phyloP scores from a whole-genome alignment of 495 filamentous ascomycete species.

The Tuber aestivum region DNA sequence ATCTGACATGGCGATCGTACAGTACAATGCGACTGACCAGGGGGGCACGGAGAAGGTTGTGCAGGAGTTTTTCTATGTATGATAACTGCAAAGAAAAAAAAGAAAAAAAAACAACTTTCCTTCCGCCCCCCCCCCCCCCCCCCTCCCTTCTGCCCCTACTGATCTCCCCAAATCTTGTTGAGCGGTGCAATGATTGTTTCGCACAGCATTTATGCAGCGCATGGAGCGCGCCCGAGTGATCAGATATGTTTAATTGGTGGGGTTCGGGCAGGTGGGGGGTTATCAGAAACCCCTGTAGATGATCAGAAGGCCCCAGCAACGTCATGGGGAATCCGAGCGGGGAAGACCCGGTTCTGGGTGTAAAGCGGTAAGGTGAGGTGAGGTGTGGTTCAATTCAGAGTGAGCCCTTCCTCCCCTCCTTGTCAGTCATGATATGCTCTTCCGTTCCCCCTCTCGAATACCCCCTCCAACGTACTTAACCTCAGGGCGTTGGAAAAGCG shows the following conservation, averaged over 20 bases:
- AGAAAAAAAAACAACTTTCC: not conserved
- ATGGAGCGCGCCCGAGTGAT: not conserved
- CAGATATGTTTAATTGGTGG: not conserved
- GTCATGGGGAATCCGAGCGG: not conserved
- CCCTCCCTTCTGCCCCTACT: not conserved
- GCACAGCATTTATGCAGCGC: constrained; percentile 1
- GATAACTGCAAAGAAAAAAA: not conserved
- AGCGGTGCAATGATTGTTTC: not conserved
- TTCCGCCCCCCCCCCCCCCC: not conserved
- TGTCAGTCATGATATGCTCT: not conserved
- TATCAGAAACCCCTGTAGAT: not conserved
- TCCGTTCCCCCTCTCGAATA: not conserved
- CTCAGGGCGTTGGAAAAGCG: not conserved
- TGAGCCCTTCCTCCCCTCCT: not conserved
- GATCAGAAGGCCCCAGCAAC: not conserved
- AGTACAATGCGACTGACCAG: not conserved
- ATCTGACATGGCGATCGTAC: not conserved
- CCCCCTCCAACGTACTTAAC: not conserved
- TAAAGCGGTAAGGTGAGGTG: not conserved
- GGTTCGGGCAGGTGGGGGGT: not conserved
- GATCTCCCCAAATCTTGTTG: not conserved
- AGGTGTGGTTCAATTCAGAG: not conserved
- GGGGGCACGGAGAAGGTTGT: not conserved
- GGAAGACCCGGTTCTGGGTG: too few relatives aligned
- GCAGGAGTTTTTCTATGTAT: not conserved